phyloP scores from a whole-genome alignment of 108 stramenopile genomes.

The Fistulifera pelliculosa region DNA sequence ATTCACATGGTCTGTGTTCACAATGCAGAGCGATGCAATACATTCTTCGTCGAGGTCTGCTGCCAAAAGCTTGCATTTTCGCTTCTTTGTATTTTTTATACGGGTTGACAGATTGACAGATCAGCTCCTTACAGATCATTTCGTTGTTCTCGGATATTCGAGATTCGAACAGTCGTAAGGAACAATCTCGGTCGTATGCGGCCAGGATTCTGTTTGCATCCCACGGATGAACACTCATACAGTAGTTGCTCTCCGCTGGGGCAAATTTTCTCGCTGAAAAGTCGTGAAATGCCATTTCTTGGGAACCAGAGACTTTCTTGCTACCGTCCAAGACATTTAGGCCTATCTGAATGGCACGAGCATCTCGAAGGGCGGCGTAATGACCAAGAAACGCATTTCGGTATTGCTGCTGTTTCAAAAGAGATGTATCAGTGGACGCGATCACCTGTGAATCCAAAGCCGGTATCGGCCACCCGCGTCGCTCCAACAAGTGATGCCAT shows the following conservation, averaged over 20 bases:
- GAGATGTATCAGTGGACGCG: background rate
- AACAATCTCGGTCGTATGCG: conserved; percentile 28
- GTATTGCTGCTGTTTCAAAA: conserved; percentile 1
- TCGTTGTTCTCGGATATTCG: background rate
- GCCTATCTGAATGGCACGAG: conserved; percentile 14
- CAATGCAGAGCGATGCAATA: conserved; percentile 36
- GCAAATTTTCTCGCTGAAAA: conserved; percentile 17
- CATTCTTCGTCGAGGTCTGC: conserved; percentile 31
- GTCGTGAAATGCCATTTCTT: conserved; percentile 21
- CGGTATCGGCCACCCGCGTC: conserved; percentile 30
- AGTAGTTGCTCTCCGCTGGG: conserved; percentile 11
- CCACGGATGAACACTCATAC: conserved; percentile 27
- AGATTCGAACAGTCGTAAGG: conserved; percentile 34
- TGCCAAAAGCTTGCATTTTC: conserved; percentile 20
- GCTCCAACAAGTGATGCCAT: conserved; percentile 35
- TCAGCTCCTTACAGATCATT: conserved; percentile 18
- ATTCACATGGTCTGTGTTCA: conserved; percentile 7
- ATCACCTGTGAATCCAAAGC: background rate
- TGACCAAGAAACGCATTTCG: conserved; percentile 26
- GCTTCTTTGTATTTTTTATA: conserved; percentile 25
- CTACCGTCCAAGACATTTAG: conserved; percentile 8
- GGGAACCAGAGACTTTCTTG: background rate
- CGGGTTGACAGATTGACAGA: conserved; percentile 28
- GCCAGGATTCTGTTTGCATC: conserved; percentile 21
- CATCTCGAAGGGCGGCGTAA: conserved; percentile 29